Base-by-base conservation (phyloP, 1,284 basidiomycete genomes). In the Pisolithus thermaeus region DNA sequence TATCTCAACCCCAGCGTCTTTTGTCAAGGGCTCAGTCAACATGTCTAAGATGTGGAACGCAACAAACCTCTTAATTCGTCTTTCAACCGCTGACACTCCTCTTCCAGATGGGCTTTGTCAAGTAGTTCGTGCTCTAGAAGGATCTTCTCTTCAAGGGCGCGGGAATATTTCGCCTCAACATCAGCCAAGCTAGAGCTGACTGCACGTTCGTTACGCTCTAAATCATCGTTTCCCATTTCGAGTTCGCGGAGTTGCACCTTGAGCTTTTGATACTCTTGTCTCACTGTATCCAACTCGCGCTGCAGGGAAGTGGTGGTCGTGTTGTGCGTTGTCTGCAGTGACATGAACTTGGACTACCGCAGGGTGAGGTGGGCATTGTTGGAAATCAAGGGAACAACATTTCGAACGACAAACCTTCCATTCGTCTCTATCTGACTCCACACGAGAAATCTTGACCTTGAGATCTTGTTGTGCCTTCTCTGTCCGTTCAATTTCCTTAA, bases 41-140 rank as follows among this genome's bases (percentile, higher is more conserved):
- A 47, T 40, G 57, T 55, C 20, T 42, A 30, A 39, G 40, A 22
- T 36, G 39, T 37, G 50, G 44, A 14, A 53, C 35, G 27, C 37
- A 43, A 54, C 79, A 51, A 56, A 94, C 94, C 95, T 81, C 94
- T 74, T 30, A 98, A 71, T 65, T 98, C 94, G 65, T 99, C 97
- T 69, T 87, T 94, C 52, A 97, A 69, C 41, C 97, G 79, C 70
- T 99, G 97, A 48, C 80, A 83, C 63, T 97, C 91, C 68, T 97
- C 95, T 65, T 98, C 94, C 36, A 97, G 66, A 56, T 79, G 84
- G 3, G 91, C 87, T 70, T 95, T 96, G 68, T 89, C 88, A 41
- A 97, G 73, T n/a, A 99, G 75, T 66, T 99, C 97, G 60, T 98
- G 92, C 68, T 99, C 97, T 32, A 99, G 77, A 42, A 99, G 72